Evolutionary conservation across 495 filamentous ascomycete species (phyloP).

Genomic region (Tuber indicum): DNA sequence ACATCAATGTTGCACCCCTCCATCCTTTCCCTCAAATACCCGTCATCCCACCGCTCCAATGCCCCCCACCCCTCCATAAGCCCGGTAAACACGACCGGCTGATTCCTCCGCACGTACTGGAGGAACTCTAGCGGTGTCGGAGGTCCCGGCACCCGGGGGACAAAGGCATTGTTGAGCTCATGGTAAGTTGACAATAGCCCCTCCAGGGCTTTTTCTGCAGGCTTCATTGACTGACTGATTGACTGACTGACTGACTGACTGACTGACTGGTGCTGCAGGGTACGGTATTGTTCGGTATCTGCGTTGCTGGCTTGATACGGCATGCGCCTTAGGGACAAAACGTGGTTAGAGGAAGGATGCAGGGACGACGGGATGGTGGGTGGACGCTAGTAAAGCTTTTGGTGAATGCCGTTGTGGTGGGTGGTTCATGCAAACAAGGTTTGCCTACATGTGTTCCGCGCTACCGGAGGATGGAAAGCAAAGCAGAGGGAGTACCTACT

Average conservation of each 20-base stretch:
- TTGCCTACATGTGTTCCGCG: not conserved
- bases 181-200: constrained; percentile 60
- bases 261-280: not conserved
- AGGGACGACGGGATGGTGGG: not conserved
- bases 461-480: not conserved
- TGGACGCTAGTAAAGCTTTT: not conserved
- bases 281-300: constrained; percentile 6
- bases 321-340: not conserved
- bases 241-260: constrained; percentile 7
- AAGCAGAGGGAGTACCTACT: not conserved
- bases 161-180: constrained; percentile 55
- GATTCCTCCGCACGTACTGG: constrained; percentile 59
- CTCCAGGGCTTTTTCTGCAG: constrained; percentile 34
- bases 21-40: constrained; percentile 52
- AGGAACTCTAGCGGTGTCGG: constrained; percentile 69
- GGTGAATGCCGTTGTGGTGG: not conserved
- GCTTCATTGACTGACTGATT: constrained; percentile 9
- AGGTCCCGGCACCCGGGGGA: constrained; percentile 54
- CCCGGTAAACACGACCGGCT: constrained; percentile 60
- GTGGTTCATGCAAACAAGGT: constrained; percentile 4
- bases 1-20: constrained; percentile 55
- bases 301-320: not conserved
- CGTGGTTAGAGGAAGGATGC: not conserved
- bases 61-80: constrained; percentile 57
- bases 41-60: constrained; percentile 52